Conservation (phyloP, 139 green algal genomes). For the Coelastrella sp. region DNA sequence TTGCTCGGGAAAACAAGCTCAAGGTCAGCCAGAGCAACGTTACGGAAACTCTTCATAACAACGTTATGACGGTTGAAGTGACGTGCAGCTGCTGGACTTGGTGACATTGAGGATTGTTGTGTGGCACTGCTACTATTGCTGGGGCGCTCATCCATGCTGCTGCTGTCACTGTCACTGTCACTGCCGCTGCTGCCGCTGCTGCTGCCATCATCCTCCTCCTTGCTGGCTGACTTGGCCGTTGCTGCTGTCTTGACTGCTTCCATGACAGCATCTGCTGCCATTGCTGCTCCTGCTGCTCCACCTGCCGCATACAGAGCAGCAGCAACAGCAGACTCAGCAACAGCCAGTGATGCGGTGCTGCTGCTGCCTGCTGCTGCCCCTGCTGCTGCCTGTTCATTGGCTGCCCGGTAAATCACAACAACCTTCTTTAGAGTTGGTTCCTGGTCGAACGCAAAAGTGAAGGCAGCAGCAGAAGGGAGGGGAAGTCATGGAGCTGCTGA, state of each 20-base stretch:
- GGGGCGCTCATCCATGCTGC: background rate
- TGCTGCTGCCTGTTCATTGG: background rate
- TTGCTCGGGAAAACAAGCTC: slow-evolving; percentile 25
- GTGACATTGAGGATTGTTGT: background rate
- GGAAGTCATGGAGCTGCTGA: no score
- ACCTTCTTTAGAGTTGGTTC: slow-evolving; percentile 24
- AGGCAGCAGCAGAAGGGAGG: no score
- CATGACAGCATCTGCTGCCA: slow-evolving; percentile 1
- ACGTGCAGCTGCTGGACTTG: background rate
- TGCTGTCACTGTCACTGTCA: background rate
- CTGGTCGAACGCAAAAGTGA: background rate
- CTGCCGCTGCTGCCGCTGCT: slow-evolving; percentile 1
- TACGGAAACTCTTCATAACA: slow-evolving; percentile 4
- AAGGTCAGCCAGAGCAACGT: slow-evolving; percentile 36
- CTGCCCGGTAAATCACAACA: slow-evolving; percentile 17
- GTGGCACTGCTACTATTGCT: slow-evolving; percentile 2
- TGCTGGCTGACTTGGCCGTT: background rate
- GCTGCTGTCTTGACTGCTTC: slow-evolving; percentile 1
- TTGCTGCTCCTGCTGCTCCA: slow-evolving; percentile 3
- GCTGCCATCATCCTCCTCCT: background rate
- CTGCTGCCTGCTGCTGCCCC: background rate
- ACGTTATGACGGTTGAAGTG: slow-evolving; percentile 15
- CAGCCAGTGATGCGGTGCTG: background rate
- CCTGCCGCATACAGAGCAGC: background rate
- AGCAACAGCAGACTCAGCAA: background rate